phyloP scores from a whole-genome alignment of 2,329 filamentous ascomycete species.

The Trichoderma koningii region DNA sequence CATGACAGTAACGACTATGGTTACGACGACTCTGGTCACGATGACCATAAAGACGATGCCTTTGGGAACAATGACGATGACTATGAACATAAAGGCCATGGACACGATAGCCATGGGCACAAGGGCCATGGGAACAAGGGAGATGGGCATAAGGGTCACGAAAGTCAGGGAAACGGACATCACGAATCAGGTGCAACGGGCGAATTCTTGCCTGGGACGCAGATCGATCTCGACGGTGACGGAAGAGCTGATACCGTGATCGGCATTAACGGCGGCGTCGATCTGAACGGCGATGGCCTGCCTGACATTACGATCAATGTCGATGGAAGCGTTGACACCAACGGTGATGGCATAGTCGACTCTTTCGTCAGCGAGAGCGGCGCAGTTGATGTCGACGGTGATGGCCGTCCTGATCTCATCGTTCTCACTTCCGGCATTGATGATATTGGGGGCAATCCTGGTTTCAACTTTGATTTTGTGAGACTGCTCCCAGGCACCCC shows the following conservation, averaged over 20 bases:
- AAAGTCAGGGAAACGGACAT: not conserved
- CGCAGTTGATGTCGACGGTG: conserved; percentile 1
- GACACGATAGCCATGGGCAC: no score
- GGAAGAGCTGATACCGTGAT: conserved; percentile 6
- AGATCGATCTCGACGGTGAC: conserved; percentile 10
- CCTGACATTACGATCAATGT: not conserved
- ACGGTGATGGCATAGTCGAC: conserved; percentile 9
- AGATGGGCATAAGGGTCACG: no score
- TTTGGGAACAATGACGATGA: no score
- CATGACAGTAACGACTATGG: no score
- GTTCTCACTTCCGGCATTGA: not conserved
- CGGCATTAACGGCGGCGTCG: not conserved
- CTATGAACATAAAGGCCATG: no score
- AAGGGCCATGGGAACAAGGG: no score
- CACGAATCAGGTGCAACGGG: not conserved
- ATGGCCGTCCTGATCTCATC: not conserved
- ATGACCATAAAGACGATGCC: no score
- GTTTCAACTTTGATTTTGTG: not conserved
- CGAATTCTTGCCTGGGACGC: not conserved
- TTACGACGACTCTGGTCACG: no score
- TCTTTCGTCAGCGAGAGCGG: not conserved
- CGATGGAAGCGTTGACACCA: not conserved
- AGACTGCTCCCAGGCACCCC: not conserved
- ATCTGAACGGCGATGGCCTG: conserved; percentile 12
- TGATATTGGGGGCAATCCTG: not conserved